These are phyloP conservation scores for Wickerhamomyces queroliae DNA, from an alignment of 805 yeast genomes.

Conservation along the genomic window DNA sequence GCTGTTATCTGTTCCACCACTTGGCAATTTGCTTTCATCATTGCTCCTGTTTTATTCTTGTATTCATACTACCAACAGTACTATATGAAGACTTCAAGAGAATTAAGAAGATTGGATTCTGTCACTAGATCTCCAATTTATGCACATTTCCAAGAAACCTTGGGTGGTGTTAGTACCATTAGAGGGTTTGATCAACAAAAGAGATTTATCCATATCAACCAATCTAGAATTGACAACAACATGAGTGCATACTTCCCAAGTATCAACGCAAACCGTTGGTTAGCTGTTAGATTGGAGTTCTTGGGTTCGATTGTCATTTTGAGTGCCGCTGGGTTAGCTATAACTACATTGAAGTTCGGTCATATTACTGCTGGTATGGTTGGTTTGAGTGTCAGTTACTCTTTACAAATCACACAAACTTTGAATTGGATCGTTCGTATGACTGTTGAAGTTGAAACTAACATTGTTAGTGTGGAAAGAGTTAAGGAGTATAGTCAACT, in stretches of 20 bases:
- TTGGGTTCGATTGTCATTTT: constrained; percentile 86
- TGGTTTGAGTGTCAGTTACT: constrained; percentile 91
- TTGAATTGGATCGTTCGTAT: constrained; percentile 97
- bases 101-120: constrained; percentile 76
- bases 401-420: constrained; percentile 88
- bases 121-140: constrained; percentile 74
- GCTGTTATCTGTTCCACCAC: constrained; percentile 79
- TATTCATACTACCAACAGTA: constrained; percentile 72
- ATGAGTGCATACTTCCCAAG: constrained; percentile 92
- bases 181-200: constrained; percentile 65
- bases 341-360: constrained; percentile 54
- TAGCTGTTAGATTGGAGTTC: constrained; percentile 89
- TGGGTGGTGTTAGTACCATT: constrained; percentile 69
- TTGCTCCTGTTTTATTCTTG: constrained; percentile 61
- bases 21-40: constrained; percentile 74
- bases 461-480: constrained; percentile 95
- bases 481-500: constrained; percentile 81
- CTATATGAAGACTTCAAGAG: constrained; percentile 73
- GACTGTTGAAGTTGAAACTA: constrained; percentile 98
- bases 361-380: constrained; percentile 81
- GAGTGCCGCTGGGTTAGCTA: constrained; percentile 78
- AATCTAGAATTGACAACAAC: constrained; percentile 73
- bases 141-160: constrained; percentile 81
- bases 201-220: constrained; percentile 60
- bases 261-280: constrained; percentile 93